Conservation (phyloP, 1,284 basidiomycete species). For the Apiotrichum siamense region DNA sequence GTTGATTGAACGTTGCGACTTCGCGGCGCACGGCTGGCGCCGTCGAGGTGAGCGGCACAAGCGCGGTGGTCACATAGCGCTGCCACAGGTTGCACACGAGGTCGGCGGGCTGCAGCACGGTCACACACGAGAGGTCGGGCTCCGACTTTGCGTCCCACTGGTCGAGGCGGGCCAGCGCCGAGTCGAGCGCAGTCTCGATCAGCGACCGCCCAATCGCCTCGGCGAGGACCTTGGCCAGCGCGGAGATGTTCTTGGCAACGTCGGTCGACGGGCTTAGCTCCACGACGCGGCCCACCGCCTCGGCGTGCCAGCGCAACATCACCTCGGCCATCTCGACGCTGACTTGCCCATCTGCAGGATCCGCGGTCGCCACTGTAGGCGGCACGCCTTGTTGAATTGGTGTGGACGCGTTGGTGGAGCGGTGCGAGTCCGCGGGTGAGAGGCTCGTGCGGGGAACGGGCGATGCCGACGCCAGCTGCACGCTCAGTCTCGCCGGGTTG, state of each 20-base stretch:
- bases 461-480: slow-evolving; percentile 7
- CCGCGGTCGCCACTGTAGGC: too few species aligned
- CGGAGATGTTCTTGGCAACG: slow-evolving; percentile 86
- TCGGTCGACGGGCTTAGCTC: slow-evolving; percentile 74
- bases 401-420: slow-evolving; percentile 7
- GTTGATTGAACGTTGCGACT: slow-evolving; percentile 89
- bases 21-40: slow-evolving; percentile 85
- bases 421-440: neutral
- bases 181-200: slow-evolving; percentile 85
- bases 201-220: slow-evolving; percentile 83
- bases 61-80: slow-evolving; percentile 84
- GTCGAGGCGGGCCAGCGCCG: slow-evolving; percentile 67
- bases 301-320: slow-evolving; percentile 94
- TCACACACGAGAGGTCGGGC: slow-evolving; percentile 67
- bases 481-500: slow-evolving; percentile 5
- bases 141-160: slow-evolving; percentile 68
- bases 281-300: slow-evolving; percentile 84
- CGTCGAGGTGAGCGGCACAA: slow-evolving; percentile 79
- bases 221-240: slow-evolving; percentile 76
- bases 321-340: slow-evolving; percentile 71
- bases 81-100: slow-evolving; percentile 95
- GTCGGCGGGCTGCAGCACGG: slow-evolving; percentile 69
- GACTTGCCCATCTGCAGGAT: slow-evolving; percentile 72
- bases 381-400: too few species aligned
- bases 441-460: slow-evolving; percentile 4